Percentiles rank a stretch among this genome's conserved stretches.
Conservation (phyloP, 345 rosid species). For the Moricandia arvensis region DNA sequence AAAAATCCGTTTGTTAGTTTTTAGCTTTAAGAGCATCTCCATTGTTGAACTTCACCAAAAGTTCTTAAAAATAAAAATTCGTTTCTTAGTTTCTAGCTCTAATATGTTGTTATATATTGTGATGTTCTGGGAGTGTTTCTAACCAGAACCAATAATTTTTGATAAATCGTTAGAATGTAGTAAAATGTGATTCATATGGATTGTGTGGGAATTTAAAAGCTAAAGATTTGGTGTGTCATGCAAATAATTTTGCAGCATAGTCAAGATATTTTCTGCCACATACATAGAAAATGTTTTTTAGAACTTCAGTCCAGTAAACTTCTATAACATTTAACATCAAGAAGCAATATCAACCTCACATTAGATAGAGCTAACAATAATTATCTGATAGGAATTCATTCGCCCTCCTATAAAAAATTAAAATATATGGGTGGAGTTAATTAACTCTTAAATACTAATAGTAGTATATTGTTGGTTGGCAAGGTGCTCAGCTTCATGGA, state of each 20-base stretch:
- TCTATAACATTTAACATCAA: background rate
- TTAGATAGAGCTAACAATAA: background rate
- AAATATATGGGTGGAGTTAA: background rate
- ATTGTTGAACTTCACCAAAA: no score
- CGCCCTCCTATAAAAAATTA: background rate
- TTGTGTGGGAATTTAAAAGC: slow-evolving; percentile 2
- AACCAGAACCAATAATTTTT: background rate
- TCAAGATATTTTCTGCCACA: slow-evolving; percentile 7
- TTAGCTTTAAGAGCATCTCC: background rate
- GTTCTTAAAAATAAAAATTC: no score
- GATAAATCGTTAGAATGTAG: background rate
- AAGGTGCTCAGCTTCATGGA: no score
- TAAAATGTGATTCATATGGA: background rate
- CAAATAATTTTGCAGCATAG: slow-evolving; percentile 7
- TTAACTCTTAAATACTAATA: background rate
- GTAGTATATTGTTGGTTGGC: background rate
- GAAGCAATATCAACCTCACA: slow-evolving; percentile 9
- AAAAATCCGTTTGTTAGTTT: background rate
- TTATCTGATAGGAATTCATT: background rate
- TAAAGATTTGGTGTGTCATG: slow-evolving; percentile 10
- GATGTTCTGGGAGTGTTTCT: background rate
- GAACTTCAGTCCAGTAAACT: background rate
- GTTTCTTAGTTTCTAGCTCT: background rate
- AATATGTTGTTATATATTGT: background rate
- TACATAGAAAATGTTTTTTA: slow-evolving; percentile 3